These are phyloP conservation scores for Ceratocystis alfenasii DNA, from an alignment of 2,329 filamentous ascomycete species.

Conservation along the genomic window DNA sequence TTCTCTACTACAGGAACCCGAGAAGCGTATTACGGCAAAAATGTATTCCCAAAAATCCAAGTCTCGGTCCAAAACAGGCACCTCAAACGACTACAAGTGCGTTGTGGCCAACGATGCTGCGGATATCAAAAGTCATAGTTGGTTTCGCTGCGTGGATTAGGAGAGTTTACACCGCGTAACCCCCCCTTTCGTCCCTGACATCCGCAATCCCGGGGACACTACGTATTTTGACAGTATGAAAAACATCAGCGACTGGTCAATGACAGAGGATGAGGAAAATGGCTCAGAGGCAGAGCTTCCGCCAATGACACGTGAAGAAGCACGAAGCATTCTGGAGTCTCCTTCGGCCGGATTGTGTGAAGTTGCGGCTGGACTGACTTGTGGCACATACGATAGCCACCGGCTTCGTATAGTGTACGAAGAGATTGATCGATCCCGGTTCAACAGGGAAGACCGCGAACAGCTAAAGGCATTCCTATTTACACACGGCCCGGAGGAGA, in stretches of 20 bases:
- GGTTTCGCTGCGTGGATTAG: slow-evolving; percentile 74
- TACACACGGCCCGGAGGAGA: slow-evolving; percentile 50
- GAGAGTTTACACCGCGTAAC: slow-evolving; percentile 54
- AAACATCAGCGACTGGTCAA: slow-evolving; percentile 51
- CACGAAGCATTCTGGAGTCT: slow-evolving; percentile 29
- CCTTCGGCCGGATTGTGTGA: slow-evolving; percentile 30
- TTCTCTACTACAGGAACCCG: slow-evolving; percentile 59
- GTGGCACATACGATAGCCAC: slow-evolving; percentile 38
- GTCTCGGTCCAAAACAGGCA: slow-evolving; percentile 22
- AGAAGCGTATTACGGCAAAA: slow-evolving; percentile 61
- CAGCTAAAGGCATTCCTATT: slow-evolving; percentile 41
- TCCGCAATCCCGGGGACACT: slow-evolving; percentile 58
- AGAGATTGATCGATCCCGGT: slow-evolving; percentile 34
- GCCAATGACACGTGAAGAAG: slow-evolving; percentile 17
- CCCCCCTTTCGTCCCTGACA: slow-evolving; percentile 70
- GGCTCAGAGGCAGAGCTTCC: slow-evolving; percentile 6
- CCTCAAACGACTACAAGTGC: slow-evolving; percentile 23
- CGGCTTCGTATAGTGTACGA: slow-evolving; percentile 39
- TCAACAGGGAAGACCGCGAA: slow-evolving; percentile 32
- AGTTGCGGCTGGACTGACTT: slow-evolving; percentile 36
- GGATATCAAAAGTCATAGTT: slow-evolving; percentile 80
- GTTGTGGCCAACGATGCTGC: slow-evolving; percentile 76
- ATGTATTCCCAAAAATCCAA: slow-evolving; percentile 53
- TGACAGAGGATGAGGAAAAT: slow-evolving; percentile 14
- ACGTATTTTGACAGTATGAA: slow-evolving; percentile 85